A percentile compares a stretch with the other conserved stretches of the same genome.
Evolutionary conservation across 148 eudicot species (phyloP).

Genomic region (Vaccinium macrocarpon): DNA sequence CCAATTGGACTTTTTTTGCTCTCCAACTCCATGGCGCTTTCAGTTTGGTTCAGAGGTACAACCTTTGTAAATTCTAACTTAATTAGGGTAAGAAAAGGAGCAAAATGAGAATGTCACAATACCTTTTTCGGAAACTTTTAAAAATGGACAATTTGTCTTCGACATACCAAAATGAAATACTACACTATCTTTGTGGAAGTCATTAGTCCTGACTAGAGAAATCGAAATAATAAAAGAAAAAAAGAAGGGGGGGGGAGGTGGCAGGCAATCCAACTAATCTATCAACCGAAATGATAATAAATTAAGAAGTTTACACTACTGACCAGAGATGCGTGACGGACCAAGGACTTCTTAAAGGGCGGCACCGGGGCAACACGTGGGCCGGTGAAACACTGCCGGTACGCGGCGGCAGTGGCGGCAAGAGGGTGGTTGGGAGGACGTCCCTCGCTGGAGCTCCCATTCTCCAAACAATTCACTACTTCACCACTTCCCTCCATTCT

Average conservation of each 20-base stretch:
- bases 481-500: slow-evolving; percentile 61
- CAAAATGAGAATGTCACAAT: no score
- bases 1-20: no score
- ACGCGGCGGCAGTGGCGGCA: slow-evolving; percentile 30
- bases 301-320: slow-evolving; percentile 2
- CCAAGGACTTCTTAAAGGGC: slow-evolving; percentile 45
- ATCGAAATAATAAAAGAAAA: not conserved
- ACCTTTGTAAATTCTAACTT: no score
- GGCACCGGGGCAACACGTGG: slow-evolving; percentile 15
- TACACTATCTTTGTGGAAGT: no score
- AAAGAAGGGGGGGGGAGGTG: no score
- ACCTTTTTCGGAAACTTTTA: no score
- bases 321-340: slow-evolving; percentile 77
- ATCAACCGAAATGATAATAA: not conserved
- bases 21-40: no score
- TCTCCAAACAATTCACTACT: slow-evolving; percentile 35
- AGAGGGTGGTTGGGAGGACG: slow-evolving; percentile 63
- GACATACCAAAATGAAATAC: no score
- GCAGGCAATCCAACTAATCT: not conserved
- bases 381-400: slow-evolving; percentile 42
- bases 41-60: no score
- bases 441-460: slow-evolving; percentile 46
- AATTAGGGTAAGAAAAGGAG: no score
- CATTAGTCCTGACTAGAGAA: not conserved
- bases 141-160: no score